Percentiles rank a stretch among this genome's conserved stretches.
These are phyloP conservation scores for Daldinia grandis DNA, from an alignment of 495 filamentous ascomycete species.

Conservation along the genomic window DNA sequence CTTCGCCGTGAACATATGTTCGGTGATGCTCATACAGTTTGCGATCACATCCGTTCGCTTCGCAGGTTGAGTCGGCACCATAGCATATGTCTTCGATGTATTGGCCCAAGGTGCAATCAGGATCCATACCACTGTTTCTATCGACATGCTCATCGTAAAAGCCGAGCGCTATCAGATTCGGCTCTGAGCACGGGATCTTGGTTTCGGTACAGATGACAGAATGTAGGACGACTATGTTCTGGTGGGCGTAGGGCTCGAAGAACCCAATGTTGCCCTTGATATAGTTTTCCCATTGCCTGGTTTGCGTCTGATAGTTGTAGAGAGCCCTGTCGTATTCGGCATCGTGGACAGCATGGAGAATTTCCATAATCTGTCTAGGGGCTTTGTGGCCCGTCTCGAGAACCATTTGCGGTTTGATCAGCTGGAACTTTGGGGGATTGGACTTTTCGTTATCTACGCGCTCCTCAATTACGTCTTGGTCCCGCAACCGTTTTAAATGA, in stretches of 20 bases:
- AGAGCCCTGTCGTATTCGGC: conserved; percentile 95
- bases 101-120: conserved; percentile 92
- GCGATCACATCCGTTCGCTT: conserved; percentile 83
- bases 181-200: conserved; percentile 90
- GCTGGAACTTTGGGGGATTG: conserved; percentile 75
- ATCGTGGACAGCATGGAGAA: conserved; percentile 91
- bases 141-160: conserved; percentile 91
- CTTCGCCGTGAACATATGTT: conserved; percentile 96
- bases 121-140: conserved; percentile 67
- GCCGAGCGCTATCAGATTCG: conserved; percentile 81
- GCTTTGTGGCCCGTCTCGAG: conserved; percentile 78
- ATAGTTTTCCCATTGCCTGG: conserved; percentile 93
- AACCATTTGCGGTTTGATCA: conserved; percentile 95
- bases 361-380: conserved; percentile 86
- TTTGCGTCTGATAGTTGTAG: conserved; percentile 94
- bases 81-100: conserved; percentile 93
- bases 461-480: conserved; percentile 73
- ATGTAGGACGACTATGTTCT: conserved; percentile 94
- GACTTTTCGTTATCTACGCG: conserved; percentile 65
- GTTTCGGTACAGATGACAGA: conserved; percentile 91
- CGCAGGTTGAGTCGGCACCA: conserved; percentile 76
- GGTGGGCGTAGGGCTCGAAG: conserved; percentile 93
- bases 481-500: conserved; percentile 80
- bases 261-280: conserved; percentile 82
- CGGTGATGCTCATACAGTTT: conserved; percentile 93